These are phyloP conservation scores for Kodamaea hsintzibuensis DNA, from an alignment of 805 yeast genomes.

Conservation along the genomic window DNA sequence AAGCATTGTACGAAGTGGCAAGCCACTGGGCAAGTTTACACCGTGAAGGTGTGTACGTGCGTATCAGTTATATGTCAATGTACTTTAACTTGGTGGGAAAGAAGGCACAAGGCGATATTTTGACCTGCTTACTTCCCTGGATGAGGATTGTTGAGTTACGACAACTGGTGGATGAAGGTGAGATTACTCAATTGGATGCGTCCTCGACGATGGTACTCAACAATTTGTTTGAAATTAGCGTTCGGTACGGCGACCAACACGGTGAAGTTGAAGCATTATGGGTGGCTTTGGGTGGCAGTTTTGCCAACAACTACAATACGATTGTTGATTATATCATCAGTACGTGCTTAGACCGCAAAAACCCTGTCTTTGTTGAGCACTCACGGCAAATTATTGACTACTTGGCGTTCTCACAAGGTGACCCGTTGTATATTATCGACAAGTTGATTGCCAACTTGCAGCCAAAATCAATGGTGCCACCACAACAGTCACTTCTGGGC, in stretches of 20 bases:
- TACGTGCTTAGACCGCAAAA: slow-evolving; percentile 68
- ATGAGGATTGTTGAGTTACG: slow-evolving; percentile 76
- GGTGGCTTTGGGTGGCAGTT: slow-evolving; percentile 84
- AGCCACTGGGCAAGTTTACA: slow-evolving; percentile 59
- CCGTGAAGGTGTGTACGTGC: slow-evolving; percentile 57
- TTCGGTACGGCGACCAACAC: slow-evolving; percentile 70
- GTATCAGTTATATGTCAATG: slow-evolving; percentile 73
- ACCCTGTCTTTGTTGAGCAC: slow-evolving; percentile 71
- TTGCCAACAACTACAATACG: slow-evolving; percentile 58
- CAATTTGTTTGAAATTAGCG: slow-evolving; percentile 82
- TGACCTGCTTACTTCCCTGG: slow-evolving; percentile 88
- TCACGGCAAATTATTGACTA: slow-evolving; percentile 82
- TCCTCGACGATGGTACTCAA: slow-evolving; percentile 66
- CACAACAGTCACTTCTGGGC: slow-evolving; percentile 28
- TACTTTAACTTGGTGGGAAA: slow-evolving; percentile 57
- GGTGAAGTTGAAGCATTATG: slow-evolving; percentile 92
- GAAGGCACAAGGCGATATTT: slow-evolving; percentile 66
- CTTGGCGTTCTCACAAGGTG: slow-evolving; percentile 55
- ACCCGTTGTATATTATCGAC: slow-evolving; percentile 52
- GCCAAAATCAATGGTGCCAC: slow-evolving; percentile 90
- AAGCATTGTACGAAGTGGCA: slow-evolving; percentile 80
- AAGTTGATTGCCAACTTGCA: slow-evolving; percentile 67
- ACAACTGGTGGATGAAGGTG: background rate
- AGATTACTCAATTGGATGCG: slow-evolving; percentile 18
- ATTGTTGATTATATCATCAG: slow-evolving; percentile 70